Base-by-base conservation (phyloP, 345 rosid species). In the Tarenaya hassleriana region DNA sequence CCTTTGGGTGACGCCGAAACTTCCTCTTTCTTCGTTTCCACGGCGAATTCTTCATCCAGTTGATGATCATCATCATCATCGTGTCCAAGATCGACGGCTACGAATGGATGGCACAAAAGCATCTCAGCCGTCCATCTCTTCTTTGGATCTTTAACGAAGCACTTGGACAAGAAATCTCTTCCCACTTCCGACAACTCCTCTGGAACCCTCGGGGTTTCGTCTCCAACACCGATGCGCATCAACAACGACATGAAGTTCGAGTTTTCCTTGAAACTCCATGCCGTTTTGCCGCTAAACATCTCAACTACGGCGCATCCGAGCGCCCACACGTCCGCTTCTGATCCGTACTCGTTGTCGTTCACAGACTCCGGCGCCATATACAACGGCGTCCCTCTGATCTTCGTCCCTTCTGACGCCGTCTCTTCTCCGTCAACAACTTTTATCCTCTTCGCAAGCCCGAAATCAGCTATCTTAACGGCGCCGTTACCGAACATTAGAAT, bases 361-460 rank as follows among this genome's bases (percentile, higher is more conserved):
- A 86, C 83, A 0, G 94, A 72, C 54, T 90, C 97, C 10, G 94
- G 97, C 16, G 95, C 80, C 78, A 83, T 64, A 35, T 80, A 83
- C 48, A 84, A 56, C 21, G 86, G 83, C 47, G 97, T 90, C 11
- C 97, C 97, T 53, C 88, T 42, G 39, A 75, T 67, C 74, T n/a
- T n/a, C n/a, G n/a, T n/a, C n/a, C n/a, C n/a, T n/a, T n/a, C n/a
- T n/a, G n/a, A n/a, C n/a, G n/a, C n/a, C n/a, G 58, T 50, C 49
- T 47, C 41, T 27, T 17, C 62, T 39, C 17, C 55, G 16, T 16
- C 50, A 18, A 16, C 6, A 19, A 16, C 18, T 50, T 68, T 1
- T 8, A 47, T 58, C 34, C 61, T 76, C 75, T 63, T 86, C 7
- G 95, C 77, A 42, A 86, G 61, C 21, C 95, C 97, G 11, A 86